Conservation (phyloP, 2,329 filamentous ascomycete genomes). For the Akanthomyces lecanii region DNA sequence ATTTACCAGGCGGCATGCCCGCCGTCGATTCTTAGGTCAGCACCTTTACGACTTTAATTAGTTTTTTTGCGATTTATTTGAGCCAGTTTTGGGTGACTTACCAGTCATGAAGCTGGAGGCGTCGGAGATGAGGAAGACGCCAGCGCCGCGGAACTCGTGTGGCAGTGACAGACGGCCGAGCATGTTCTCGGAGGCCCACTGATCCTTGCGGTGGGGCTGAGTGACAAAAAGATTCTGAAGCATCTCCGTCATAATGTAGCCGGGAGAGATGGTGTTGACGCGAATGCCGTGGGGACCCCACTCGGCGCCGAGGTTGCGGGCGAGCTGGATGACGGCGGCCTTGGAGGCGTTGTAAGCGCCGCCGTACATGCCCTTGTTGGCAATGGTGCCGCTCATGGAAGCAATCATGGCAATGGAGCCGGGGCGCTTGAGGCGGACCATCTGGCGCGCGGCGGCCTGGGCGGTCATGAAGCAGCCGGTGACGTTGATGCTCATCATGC, state of each 20-base stretch:
- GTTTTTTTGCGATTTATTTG: background rate
- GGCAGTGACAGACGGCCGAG: slow-evolving; percentile 64
- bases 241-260: slow-evolving; percentile 81
- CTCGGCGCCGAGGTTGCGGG: slow-evolving; percentile 65
- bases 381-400: slow-evolving; percentile 66
- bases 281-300: slow-evolving; percentile 71
- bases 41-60: slow-evolving; percentile 21
- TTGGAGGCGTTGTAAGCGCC: slow-evolving; percentile 75
- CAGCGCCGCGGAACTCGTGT: slow-evolving; percentile 67
- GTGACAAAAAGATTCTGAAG: slow-evolving; percentile 73
- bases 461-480: slow-evolving; percentile 84
- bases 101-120: slow-evolving; percentile 73
- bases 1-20: slow-evolving; percentile 60
- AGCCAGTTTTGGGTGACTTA: background rate
- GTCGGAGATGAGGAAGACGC: slow-evolving; percentile 69
- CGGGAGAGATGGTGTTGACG: slow-evolving; percentile 76
- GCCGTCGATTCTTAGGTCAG: slow-evolving; percentile 66
- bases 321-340: slow-evolving; percentile 68
- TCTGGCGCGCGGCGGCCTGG: slow-evolving; percentile 79
- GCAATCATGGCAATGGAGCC: slow-evolving; percentile 65
- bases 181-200: slow-evolving; percentile 86
- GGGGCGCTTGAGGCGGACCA: slow-evolving; percentile 53
- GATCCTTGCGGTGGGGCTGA: slow-evolving; percentile 61
- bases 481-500: slow-evolving; percentile 80
- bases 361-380: slow-evolving; percentile 56